These are phyloP conservation scores for Epichloe sp. DNA, from an alignment of 2,329 filamentous ascomycete genomes.

Conservation along the genomic window DNA sequence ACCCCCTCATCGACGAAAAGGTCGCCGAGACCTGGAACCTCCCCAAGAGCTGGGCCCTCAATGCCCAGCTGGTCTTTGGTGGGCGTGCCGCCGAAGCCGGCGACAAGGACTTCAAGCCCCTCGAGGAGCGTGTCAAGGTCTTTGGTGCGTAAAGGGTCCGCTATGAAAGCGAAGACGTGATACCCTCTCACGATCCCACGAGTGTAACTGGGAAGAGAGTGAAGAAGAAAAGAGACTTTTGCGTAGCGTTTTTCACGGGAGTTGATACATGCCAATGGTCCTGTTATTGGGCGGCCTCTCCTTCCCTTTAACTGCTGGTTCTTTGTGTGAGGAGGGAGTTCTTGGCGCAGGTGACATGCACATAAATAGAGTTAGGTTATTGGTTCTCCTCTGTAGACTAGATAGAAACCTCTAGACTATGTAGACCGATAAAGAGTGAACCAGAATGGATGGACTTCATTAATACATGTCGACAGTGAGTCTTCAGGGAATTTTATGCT, in stretches of 20 bases:
- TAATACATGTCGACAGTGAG: neutral
- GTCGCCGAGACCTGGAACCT: slow-evolving; percentile 57
- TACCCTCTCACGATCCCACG: neutral
- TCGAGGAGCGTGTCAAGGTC: slow-evolving; percentile 56
- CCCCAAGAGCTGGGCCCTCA: slow-evolving; percentile 60
- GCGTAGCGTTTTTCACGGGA: slow-evolving; percentile 4
- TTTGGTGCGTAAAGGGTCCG: slow-evolving; percentile 32
- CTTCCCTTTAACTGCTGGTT: too few relatives aligned
- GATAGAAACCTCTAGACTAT: neutral
- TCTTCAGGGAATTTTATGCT: neutral
- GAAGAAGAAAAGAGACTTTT: neutral
- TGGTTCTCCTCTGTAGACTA: neutral
- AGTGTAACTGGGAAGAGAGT: neutral
- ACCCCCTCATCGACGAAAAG: slow-evolving; percentile 63
- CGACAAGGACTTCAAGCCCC: slow-evolving; percentile 50
- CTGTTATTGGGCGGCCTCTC: neutral
- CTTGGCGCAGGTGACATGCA: neutral
- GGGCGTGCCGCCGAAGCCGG: slow-evolving; percentile 40
- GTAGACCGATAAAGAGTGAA: neutral
- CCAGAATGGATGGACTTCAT: neutral
- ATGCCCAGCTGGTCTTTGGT: slow-evolving; percentile 78
- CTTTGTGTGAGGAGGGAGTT: neutral
- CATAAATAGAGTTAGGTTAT: too few relatives aligned
- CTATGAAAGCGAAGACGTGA: neutral
- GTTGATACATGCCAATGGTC: neutral